Evolutionary conservation across 257 asterid species (phyloP).

Genomic region (Gardenia jasminoides): DNA sequence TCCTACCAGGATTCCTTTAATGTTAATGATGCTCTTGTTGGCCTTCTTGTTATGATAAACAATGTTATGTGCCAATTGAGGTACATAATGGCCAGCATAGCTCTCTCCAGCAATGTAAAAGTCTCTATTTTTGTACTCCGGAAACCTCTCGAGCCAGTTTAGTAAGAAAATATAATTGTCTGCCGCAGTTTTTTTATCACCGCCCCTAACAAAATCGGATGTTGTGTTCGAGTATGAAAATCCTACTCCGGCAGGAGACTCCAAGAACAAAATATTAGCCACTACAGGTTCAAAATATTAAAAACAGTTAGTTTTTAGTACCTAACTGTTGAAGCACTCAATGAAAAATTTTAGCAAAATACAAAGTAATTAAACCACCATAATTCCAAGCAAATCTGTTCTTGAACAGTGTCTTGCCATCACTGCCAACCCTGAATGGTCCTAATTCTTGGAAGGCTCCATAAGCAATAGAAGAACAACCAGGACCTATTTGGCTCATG

Average conservation of each 20-base stretch:
- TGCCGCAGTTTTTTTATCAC: slow-evolving; percentile 54
- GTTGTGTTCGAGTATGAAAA: slow-evolving; percentile 79
- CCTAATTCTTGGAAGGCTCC: slow-evolving; percentile 97
- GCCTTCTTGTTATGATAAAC: slow-evolving; percentile 48
- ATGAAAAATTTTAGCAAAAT: neutral
- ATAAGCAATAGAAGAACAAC: slow-evolving; percentile 87
- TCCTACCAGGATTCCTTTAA: slow-evolving; percentile 79
- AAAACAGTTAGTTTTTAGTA: neutral
- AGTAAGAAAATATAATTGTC: slow-evolving; percentile 57
- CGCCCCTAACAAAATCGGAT: slow-evolving; percentile 31
- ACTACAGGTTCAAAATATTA: slow-evolving; percentile 26
- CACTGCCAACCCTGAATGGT: slow-evolving; percentile 77
- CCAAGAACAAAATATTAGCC: slow-evolving; percentile 74
- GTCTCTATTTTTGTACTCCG: slow-evolving; percentile 56
- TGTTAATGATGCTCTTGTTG: slow-evolving; percentile 48
- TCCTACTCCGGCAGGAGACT: slow-evolving; percentile 90
- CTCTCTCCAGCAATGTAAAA: slow-evolving; percentile 74
- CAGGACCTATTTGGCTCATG: slow-evolving; percentile 57
- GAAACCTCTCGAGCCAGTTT: slow-evolving; percentile 75
- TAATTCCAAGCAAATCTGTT: slow-evolving; percentile 72
- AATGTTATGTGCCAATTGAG: slow-evolving; percentile 68
- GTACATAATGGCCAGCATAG: slow-evolving; percentile 80
- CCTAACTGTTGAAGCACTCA: neutral
- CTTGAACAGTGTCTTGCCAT: slow-evolving; percentile 76
- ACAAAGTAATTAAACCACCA: slow-evolving; percentile 34